Base-by-base conservation (phyloP, 2,329 filamentous ascomycete species). In the Aspergillus sp. region DNA sequence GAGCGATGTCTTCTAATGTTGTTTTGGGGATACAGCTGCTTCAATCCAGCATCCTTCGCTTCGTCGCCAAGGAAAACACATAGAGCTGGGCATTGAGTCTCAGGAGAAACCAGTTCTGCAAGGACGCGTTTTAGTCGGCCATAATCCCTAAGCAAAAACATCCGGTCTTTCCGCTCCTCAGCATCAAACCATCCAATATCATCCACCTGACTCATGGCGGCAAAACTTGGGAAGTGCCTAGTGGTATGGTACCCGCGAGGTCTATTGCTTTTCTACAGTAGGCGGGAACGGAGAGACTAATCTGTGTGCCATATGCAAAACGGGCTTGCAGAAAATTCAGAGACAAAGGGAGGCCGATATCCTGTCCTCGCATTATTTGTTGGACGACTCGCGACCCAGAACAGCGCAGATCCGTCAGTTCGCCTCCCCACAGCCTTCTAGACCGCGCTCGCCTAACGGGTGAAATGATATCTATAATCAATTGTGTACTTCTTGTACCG, bases 61-160 rank as follows among this genome's bases (percentile, higher is more conserved):
- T 40, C 39, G 47, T n/a, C 39, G 33, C 47, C 47, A 39, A 49
- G 47, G 47, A 49, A 49, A 14, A 49, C 33, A 49, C 47, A 49
- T 21, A 49, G 47, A 6, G 47, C 47, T 21, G 47, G 47, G 39
- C 39, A 49, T 39, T 49, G 12, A 15, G 31, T 21, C 9, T 49
- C 35, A 21, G 33, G 47, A 40, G 47, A 31, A 37, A 49, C 47
- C 14, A 49, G 19, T 37, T 40, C 47, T 24, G 47, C 12, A 21
- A 49, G 35, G 31, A 49, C 6, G 7, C 19, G 31, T 17, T 49
- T 49, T 40, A 49, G 35, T 39, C 47, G 33, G 47, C 47, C 47
- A 49, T 39, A 24, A 17, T 49, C 47, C n/a, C n/a, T 23, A 17
- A 49, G 31, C 19, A 40, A 9, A 37, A 37, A 37, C 1, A 31